Conservation (phyloP, 139 green algal genomes). For the Picochlorum sp. region DNA sequence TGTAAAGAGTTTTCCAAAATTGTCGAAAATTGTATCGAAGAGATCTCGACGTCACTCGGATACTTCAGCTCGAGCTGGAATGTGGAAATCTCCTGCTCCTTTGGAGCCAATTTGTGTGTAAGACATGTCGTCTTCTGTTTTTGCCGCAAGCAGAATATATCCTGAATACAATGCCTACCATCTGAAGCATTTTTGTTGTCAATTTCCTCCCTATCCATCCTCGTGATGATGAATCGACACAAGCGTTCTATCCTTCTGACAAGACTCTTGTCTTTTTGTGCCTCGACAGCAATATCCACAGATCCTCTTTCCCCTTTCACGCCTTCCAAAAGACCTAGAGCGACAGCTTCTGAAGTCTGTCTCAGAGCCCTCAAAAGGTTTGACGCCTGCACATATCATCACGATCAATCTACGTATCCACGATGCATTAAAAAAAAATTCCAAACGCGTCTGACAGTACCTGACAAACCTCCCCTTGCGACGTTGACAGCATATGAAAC, state of each 20-base stretch:
- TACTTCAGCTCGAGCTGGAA: conserved; percentile 65
- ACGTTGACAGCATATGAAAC: conserved; percentile 75
- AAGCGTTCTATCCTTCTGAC: conserved; percentile 59
- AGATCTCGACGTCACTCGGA: conserved; percentile 31
- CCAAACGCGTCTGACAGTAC: conserved; percentile 6
- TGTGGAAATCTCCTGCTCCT: conserved; percentile 17
- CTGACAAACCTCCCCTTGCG: conserved; percentile 59
- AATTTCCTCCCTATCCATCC: conserved; percentile 61
- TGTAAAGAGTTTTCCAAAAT: conserved; percentile 53
- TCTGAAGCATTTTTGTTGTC: not conserved
- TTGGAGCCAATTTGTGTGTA: conserved; percentile 6
- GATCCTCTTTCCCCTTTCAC: conserved; percentile 28
- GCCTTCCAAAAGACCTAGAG: conserved; percentile 73
- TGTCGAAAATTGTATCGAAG: conserved; percentile 31
- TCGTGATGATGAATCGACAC: conserved; percentile 80
- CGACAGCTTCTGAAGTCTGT: conserved; percentile 67
- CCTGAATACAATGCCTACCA: conserved; percentile 1
- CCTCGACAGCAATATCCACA: conserved; percentile 22
- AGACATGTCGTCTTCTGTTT: conserved; percentile 39
- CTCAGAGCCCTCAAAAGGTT: conserved; percentile 83
- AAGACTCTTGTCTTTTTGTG: conserved; percentile 51
- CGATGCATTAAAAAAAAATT: not conserved
- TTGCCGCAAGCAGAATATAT: conserved; percentile 40
- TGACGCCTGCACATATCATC: conserved; percentile 38
- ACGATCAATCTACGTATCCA: not conserved